These are phyloP conservation scores for Thielaviopsis ethacetica DNA, from an alignment of 2,329 filamentous ascomycete species.

Conservation along the genomic window DNA sequence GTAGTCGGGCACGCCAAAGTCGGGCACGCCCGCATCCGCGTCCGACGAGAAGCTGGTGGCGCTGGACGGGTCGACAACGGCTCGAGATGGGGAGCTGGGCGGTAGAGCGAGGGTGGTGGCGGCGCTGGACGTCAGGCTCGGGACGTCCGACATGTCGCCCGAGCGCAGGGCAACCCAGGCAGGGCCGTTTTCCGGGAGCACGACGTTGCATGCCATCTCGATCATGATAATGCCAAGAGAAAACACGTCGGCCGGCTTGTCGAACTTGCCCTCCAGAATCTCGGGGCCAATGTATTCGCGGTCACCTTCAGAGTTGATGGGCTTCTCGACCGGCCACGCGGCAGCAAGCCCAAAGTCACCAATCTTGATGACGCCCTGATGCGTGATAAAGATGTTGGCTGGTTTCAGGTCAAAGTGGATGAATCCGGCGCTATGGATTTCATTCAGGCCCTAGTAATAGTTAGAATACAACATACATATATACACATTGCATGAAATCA, in stretches of 20 bases:
- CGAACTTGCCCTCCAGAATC: constrained; percentile 69
- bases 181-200: constrained; percentile 80
- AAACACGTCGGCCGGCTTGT: constrained; percentile 87
- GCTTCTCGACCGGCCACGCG: constrained; percentile 55
- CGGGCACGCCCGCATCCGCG: neutral
- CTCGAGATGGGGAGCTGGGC: neutral
- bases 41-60: constrained; percentile 1
- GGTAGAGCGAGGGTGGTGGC: constrained; percentile 39
- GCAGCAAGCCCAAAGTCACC: constrained; percentile 76
- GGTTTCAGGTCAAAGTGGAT: constrained; percentile 77
- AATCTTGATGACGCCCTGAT: constrained; percentile 69
- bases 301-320: constrained; percentile 83
- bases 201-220: constrained; percentile 86
- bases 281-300: constrained; percentile 93
- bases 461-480: constrained; percentile 3
- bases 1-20: constrained; percentile 30
- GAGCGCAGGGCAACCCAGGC: constrained; percentile 82
- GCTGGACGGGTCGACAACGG: neutral
- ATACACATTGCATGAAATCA: neutral
- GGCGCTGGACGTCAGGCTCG: constrained; percentile 69
- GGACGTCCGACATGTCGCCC: constrained; percentile 77
- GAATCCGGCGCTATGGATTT: constrained; percentile 77
- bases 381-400: constrained; percentile 68
- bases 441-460: constrained; percentile 56
- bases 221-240: constrained; percentile 87